These are phyloP conservation scores for Paradendryphiella salina DNA, from an alignment of 2,329 filamentous ascomycete species.

Conservation along the genomic window DNA sequence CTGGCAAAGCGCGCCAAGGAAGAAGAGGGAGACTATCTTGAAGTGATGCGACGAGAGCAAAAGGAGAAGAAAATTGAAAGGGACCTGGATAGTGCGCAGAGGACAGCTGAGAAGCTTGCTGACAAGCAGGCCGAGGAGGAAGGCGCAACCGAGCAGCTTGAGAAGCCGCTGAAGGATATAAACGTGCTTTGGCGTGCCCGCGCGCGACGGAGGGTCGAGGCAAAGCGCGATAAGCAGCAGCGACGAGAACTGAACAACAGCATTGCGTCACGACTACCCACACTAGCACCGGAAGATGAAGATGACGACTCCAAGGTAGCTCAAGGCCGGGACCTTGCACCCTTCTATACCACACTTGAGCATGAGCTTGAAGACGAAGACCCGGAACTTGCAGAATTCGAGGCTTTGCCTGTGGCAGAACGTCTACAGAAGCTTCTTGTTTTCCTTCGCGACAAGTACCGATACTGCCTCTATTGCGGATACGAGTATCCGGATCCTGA, in stretches of 20 bases:
- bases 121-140: slow-evolving; percentile 33
- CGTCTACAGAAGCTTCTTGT: slow-evolving; percentile 67
- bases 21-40: slow-evolving; percentile 44
- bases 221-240: slow-evolving; percentile 61
- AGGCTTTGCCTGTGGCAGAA: slow-evolving; percentile 67
- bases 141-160: slow-evolving; percentile 30
- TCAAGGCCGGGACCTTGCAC: slow-evolving; percentile 61
- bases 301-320: slow-evolving; percentile 74
- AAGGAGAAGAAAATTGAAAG: slow-evolving; percentile 59
- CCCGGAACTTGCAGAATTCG: slow-evolving; percentile 76
- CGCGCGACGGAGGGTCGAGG: slow-evolving; percentile 68
- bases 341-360: slow-evolving; percentile 57
- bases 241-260: slow-evolving; percentile 36
- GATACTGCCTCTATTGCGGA: slow-evolving; percentile 98
- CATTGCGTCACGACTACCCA: slow-evolving; percentile 58
- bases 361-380: slow-evolving; percentile 79
- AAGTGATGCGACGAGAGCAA: slow-evolving; percentile 38
- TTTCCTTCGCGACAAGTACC: slow-evolving; percentile 70
- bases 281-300: slow-evolving; percentile 64
- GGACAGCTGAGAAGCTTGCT: slow-evolving; percentile 76
- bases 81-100: slow-evolving; percentile 76
- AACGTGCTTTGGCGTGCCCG: slow-evolving; percentile 80
- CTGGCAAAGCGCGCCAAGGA: slow-evolving; percentile 53
- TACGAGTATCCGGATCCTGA: slow-evolving; percentile 70
- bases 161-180: slow-evolving; percentile 65